phyloP scores from a whole-genome alignment of 176 grass and related monocot species.

The Rhynchospora pubera region DNA sequence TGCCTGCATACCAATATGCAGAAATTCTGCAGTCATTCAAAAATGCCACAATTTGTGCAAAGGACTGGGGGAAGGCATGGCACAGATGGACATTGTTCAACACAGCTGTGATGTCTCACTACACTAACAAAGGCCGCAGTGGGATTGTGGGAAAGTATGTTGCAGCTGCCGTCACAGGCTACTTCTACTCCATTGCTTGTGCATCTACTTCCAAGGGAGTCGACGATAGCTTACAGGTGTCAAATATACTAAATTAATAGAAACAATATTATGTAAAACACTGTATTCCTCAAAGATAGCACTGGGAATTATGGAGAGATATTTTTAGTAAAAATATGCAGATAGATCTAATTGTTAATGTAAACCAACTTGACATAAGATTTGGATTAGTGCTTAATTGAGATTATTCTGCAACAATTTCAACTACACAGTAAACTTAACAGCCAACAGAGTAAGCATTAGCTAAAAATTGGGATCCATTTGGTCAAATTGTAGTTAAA shows the following conservation, averaged over 20 bases:
- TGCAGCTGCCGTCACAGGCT: slow-evolving; percentile 87
- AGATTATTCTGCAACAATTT: background rate
- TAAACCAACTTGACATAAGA: background rate
- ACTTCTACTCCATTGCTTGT: slow-evolving; percentile 96
- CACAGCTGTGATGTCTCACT: slow-evolving; percentile 93
- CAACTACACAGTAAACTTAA: background rate
- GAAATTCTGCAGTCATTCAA: slow-evolving; percentile 83
- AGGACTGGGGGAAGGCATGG: slow-evolving; percentile 96
- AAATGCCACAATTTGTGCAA: slow-evolving; percentile 76
- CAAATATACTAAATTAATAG: background rate
- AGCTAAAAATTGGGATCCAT: background rate
- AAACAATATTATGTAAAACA: background rate
- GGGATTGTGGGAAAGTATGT: slow-evolving; percentile 85
- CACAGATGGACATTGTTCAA: slow-evolving; percentile 98
- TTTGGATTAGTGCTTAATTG: background rate
- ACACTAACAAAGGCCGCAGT: slow-evolving; percentile 57
- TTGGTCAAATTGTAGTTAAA: background rate
- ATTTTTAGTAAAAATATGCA: background rate
- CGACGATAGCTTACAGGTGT: slow-evolving; percentile 93
- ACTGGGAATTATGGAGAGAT: background rate
- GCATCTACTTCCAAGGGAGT: slow-evolving; percentile 90
- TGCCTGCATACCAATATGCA: slow-evolving; percentile 16
- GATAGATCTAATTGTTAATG: background rate
- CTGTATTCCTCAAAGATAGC: background rate
- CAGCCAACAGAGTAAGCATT: background rate